Base-by-base conservation (phyloP, 2,329 filamentous ascomycete genomes). In the Pseudogymnoascus sp. region DNA sequence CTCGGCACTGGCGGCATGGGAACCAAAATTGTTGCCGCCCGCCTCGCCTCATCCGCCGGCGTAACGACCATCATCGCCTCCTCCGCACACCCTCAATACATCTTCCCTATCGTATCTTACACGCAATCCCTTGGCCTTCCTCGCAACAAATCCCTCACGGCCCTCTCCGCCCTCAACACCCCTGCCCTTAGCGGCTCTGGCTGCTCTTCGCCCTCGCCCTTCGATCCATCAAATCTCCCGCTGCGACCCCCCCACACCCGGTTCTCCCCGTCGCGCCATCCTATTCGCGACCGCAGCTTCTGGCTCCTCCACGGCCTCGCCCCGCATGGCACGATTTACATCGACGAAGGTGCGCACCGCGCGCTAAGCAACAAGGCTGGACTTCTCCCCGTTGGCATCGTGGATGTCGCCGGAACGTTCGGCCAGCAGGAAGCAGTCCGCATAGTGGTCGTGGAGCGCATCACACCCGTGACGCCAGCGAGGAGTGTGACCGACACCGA, bases 1-100 rank as follows among this genome's bases (percentile, higher is more conserved):
- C 78, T 99, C 13, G 94, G 94, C 21, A 99, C 94, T 1, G 94
- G 94, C 18, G 94, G 94, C 48, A 99, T 99, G 94, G 87, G 88
- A 66, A 99, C 94, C 63, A 99, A 99, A 78, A 96, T 99, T 68
- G 87, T 95, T 27, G 94, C 94, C 60, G 94, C 94, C 27, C 86
- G 90, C 61, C 82, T 99, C 39, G 94, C 93, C 35, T 97, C 92
- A 5, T 94, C 92, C 36, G 94, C 92, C 10, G 94, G 94, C 52
- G 93, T 97, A 36, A 97, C 92, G 1, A 97, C 94, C 3, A 85
- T 99, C 71, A 97, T 99, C 71, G 96, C 94, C 7, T 87, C 89
- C 67, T 96, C 91, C 62, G 94, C 89, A n/a, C 92, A 89, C 65
- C 94, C 94, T 0, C 92, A 90, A 25, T 97, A 97, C 72, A 92